These are phyloP conservation scores for Scedosporium dehoogii DNA, from an alignment of 2,329 filamentous ascomycete genomes.

Conservation along the genomic window DNA sequence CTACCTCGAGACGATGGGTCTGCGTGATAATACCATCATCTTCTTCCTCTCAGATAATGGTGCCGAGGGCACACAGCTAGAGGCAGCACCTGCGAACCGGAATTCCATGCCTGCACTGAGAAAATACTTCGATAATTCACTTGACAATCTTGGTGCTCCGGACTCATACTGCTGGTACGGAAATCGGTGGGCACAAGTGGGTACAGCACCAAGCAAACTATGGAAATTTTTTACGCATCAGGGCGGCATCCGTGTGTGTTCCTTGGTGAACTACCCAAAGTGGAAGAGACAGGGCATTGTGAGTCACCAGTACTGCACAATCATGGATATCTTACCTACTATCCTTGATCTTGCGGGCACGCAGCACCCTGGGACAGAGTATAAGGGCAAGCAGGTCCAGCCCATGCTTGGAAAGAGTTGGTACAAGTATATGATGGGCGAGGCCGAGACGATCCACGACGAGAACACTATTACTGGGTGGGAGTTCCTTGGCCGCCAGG, in stretches of 20 bases:
- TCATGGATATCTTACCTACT: constrained; percentile 40
- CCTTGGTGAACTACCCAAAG: not conserved
- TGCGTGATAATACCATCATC: constrained; percentile 44
- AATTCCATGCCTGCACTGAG: constrained; percentile 12
- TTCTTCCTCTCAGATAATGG: constrained; percentile 46
- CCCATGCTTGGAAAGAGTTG: not conserved
- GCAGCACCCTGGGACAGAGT: constrained; percentile 22
- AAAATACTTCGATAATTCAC: constrained; percentile 39
- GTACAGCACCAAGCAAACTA: constrained; percentile 37
- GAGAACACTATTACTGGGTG: constrained; percentile 42
- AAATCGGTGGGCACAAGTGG: constrained; percentile 37
- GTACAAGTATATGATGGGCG: not conserved
- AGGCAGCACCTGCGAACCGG: constrained; percentile 28
- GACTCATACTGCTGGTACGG: constrained; percentile 41
- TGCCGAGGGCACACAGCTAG: constrained; percentile 40
- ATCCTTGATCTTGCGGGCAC: constrained; percentile 34
- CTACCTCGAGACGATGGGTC: constrained; percentile 33
- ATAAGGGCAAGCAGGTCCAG: not conserved
- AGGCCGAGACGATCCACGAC: constrained; percentile 22
- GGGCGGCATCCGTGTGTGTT: constrained; percentile 1
- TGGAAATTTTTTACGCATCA: constrained; percentile 25
- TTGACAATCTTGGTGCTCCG: constrained; percentile 25
- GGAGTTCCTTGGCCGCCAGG: constrained; percentile 42
- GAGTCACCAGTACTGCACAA: constrained; percentile 21
- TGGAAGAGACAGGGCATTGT: not conserved